Evolutionary conservation across 805 yeast species (phyloP), one percentile per base, ranked within the genome.

Genomic region (Blastobotrys parvus): DNA sequence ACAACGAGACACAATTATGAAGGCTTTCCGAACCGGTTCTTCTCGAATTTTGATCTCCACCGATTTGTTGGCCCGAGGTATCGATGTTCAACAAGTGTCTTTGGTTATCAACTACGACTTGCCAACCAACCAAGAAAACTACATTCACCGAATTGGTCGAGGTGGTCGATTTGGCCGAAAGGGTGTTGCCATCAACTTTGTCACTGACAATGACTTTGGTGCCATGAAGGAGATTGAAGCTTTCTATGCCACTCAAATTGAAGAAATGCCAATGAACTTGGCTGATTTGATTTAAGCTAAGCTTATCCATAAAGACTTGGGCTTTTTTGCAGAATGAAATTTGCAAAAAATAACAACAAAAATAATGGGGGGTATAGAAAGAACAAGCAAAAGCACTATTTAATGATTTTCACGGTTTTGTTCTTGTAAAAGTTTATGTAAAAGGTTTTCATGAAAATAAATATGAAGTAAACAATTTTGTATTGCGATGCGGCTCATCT

Each of bases 121-220:
- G 64, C 97, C 98, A 44, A 65, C 77, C 51, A 88, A 92, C 74
- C 80, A 82, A 62, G 97, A 90, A 67, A 90, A 90, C 75, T 90
- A 90, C 67, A 81, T 90, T 60, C 98, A 90, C 72, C 78, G 98
- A 69, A 90, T 90, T 54, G 98, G 98, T 65, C 82, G 98, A 67
- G 88, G 95, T 55, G 98, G 97, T 52, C 80, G 98, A 64, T 90
- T 90, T 72, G 98, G 98, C 56, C 80, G 98, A 69, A 90, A 89
- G 73, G 98, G 67, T 45, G 94, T 84, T 59, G 97, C 98, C 46
- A 86, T 90, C 66, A 92, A 89, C 74, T 83, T 92, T 57, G 80
- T 88, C 58, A 87, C 97, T 45, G 72, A 71, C 53, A 81, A 80
- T 41, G 97, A 92, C 65, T 74, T 72, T 51, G 75, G 72, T 42